Conservation (phyloP, 345 rosid species). For the Salix purpurea region DNA sequence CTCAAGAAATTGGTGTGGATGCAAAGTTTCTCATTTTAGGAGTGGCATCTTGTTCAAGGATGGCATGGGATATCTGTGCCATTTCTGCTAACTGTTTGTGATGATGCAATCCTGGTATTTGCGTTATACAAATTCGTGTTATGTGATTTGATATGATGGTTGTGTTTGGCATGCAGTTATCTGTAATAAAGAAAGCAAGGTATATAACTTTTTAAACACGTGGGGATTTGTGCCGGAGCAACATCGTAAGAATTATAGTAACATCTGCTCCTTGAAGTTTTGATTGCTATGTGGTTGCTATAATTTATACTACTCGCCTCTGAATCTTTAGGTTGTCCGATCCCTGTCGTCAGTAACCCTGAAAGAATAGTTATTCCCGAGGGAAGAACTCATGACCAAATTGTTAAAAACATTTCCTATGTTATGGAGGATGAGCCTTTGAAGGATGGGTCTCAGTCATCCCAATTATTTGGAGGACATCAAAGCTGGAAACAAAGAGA, state of each 20-base stretch:
- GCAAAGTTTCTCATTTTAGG: too few relatives aligned
- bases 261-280: conserved; percentile 18
- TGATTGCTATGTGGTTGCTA: conserved; percentile 9
- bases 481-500: conserved; percentile 79
- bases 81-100: not conserved
- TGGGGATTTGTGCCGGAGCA: conserved; percentile 71
- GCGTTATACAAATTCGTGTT: not conserved
- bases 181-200: conserved; percentile 82
- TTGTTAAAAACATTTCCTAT: conserved; percentile 55
- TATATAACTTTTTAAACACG: conserved; percentile 53
- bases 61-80: not conserved
- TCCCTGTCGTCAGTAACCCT: conserved; percentile 65
- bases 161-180: conserved; percentile 51
- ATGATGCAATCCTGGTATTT: not conserved
- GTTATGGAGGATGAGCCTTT: conserved; percentile 48
- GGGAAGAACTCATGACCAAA: conserved; percentile 48
- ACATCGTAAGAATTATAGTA: conserved; percentile 58
- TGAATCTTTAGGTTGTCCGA: conserved; percentile 59
- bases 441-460: conserved; percentile 38
- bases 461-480: conserved; percentile 84
- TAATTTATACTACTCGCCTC: conserved; percentile 11
- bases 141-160: conserved; percentile 1
- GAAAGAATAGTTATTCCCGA: conserved; percentile 60
- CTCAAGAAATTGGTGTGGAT: not conserved
- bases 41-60: not conserved